Evolutionary conservation across 2,329 filamentous ascomycete genomes (phyloP).

Genomic region (Calonectria pseudoturangicola): DNA sequence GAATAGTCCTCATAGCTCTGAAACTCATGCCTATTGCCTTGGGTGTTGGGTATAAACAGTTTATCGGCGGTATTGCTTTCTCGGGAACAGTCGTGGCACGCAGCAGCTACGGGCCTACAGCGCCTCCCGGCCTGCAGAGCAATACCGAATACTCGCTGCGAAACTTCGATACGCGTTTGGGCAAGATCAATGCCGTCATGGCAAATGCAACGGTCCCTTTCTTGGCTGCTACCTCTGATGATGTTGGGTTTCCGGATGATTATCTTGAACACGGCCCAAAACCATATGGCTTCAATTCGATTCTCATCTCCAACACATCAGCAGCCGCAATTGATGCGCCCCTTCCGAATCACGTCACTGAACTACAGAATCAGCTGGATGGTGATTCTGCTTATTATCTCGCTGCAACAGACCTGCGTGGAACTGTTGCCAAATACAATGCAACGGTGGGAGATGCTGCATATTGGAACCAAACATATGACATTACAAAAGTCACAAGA

Average conservation of each 20-base stretch:
- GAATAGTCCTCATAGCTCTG: not conserved
- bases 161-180: not conserved
- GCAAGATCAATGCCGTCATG: constrained; percentile 1
- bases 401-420: not conserved
- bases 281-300: not conserved
- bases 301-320: not conserved
- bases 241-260: not conserved
- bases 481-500: not conserved
- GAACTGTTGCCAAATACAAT: constrained; percentile 1
- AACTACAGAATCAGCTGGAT: not conserved
- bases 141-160: not conserved
- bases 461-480: not conserved
- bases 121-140: not conserved
- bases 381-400: not conserved
- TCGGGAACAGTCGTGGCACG: not conserved
- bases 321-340: not conserved
- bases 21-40: not conserved
- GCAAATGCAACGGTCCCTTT: not conserved
- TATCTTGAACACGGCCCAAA: not conserved
- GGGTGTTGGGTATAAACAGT: not conserved
- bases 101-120: not conserved
- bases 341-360: not conserved
- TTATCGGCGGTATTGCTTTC: not conserved
- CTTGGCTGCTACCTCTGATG: not conserved
- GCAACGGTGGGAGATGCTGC: not conserved